Evolutionary conservation across 2,329 filamentous ascomycete genomes (phyloP).

Genomic region (Didymella glomerata): DNA sequence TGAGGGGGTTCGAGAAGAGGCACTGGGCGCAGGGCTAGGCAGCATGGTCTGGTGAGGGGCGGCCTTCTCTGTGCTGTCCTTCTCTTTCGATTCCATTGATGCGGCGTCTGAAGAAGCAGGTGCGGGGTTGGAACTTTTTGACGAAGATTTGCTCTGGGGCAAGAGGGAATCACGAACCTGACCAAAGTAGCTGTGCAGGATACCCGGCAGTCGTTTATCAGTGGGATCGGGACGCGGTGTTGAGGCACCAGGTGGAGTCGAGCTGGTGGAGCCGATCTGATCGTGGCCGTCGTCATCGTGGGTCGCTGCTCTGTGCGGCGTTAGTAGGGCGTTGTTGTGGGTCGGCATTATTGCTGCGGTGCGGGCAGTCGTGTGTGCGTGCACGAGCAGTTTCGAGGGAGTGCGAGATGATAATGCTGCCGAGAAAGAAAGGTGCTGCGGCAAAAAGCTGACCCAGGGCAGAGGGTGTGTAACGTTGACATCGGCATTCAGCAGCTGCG

Average conservation of each 20-base stretch:
- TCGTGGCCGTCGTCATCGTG: constrained; percentile 77
- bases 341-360: constrained; percentile 41
- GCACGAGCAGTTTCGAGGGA: constrained; percentile 8
- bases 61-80: constrained; percentile 24
- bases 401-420: constrained; percentile 13
- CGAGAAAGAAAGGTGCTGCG: constrained; percentile 21
- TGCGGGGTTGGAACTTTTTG: constrained; percentile 49
- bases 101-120: constrained; percentile 31
- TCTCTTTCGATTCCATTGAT: constrained; percentile 33
- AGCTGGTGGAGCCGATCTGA: constrained; percentile 80
- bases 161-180: constrained; percentile 89
- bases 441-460: constrained; percentile 35
- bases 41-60: constrained; percentile 60
- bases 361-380: constrained; percentile 21
- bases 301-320: constrained; percentile 58
- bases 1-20: constrained; percentile 57
- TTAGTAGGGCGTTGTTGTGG: constrained; percentile 46
- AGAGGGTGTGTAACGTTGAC: constrained; percentile 45
- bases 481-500: constrained; percentile 26
- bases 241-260: constrained; percentile 87
- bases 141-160: constrained; percentile 52
- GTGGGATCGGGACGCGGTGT: constrained; percentile 92
- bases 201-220: constrained; percentile 94
- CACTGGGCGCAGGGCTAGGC: constrained; percentile 59
- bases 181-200: constrained; percentile 94